Percentiles rank a stretch among this genome's conserved stretches.
Evolutionary conservation across 2,329 filamentous ascomycete species (phyloP).

Genomic region (Fusarium sororula): DNA sequence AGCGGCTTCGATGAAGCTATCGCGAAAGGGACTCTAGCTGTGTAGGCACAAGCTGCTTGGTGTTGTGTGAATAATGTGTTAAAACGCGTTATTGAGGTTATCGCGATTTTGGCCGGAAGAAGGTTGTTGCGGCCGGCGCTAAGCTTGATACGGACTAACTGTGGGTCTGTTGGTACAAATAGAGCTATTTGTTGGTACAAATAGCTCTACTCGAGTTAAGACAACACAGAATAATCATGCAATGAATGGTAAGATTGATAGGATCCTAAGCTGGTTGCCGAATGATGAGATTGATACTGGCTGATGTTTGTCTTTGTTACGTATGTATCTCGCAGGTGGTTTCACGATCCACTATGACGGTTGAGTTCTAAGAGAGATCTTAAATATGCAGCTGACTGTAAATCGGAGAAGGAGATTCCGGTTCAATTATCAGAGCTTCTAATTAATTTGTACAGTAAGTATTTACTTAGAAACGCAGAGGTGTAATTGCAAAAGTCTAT

Average conservation of each 20-base stretch:
- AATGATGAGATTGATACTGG: neutral
- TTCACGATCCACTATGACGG: slow-evolving; percentile 14
- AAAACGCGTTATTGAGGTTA: no score
- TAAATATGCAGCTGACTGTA: neutral
- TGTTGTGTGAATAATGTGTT: no score
- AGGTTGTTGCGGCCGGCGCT: no score
- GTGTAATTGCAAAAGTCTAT: neutral
- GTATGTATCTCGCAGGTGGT: neutral
- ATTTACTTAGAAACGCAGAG: neutral
- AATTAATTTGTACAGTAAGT: no score
- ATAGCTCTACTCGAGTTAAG: neutral
- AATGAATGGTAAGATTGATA: neutral
- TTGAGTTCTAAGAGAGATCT: neutral
- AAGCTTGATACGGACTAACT: no score
- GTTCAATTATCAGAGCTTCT: neutral
- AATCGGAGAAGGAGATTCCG: neutral
- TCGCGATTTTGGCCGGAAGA: no score
- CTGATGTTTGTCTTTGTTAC: slow-evolving; percentile 5
- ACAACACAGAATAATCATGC: neutral
- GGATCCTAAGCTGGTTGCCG: neutral
- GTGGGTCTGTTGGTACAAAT: no score
- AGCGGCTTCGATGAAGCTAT: no score
- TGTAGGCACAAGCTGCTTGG: no score
- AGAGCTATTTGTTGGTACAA: no score
- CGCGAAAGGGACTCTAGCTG: no score